Conservation (phyloP, 1,284 basidiomycete species). For the Porodaedalea pini region DNA sequence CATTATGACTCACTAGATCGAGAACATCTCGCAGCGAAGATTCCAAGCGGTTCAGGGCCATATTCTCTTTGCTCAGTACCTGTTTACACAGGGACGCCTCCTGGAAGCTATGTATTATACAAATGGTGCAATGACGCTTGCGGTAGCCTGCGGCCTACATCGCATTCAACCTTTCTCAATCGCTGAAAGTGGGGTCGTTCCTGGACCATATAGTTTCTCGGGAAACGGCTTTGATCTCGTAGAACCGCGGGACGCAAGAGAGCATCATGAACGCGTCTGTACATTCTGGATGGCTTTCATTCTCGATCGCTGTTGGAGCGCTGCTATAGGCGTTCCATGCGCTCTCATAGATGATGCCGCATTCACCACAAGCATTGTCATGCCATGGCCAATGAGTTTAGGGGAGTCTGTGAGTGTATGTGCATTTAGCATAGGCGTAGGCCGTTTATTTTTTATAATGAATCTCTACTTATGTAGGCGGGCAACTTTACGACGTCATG, state of each 20-base stretch:
- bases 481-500: no score
- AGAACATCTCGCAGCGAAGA: background rate
- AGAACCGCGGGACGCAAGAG: constrained; percentile 37
- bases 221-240: constrained; percentile 15
- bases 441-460: no score
- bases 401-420: no score
- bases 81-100: constrained; percentile 40
- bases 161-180: constrained; percentile 25
- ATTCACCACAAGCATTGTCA: constrained; percentile 43
- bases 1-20: no score
- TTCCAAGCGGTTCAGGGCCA: constrained; percentile 54
- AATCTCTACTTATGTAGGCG: no score
- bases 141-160: constrained; percentile 35
- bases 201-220: no score
- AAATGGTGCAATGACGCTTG: constrained; percentile 37
- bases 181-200: background rate
- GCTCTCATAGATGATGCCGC: constrained; percentile 42
- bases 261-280: constrained; percentile 59
- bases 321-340: constrained; percentile 51
- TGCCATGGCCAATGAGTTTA: constrained; percentile 63
- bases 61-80: constrained; percentile 51
- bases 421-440: no score
- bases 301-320: constrained; percentile 61
- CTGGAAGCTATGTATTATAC: constrained; percentile 42
- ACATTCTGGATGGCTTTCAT: constrained; percentile 71